A percentile compares a stretch with the other conserved stretches of the same genome.
Conservation (phyloP, 1,284 basidiomycete genomes). For the Cutaneotrichosporon mucoides region DNA sequence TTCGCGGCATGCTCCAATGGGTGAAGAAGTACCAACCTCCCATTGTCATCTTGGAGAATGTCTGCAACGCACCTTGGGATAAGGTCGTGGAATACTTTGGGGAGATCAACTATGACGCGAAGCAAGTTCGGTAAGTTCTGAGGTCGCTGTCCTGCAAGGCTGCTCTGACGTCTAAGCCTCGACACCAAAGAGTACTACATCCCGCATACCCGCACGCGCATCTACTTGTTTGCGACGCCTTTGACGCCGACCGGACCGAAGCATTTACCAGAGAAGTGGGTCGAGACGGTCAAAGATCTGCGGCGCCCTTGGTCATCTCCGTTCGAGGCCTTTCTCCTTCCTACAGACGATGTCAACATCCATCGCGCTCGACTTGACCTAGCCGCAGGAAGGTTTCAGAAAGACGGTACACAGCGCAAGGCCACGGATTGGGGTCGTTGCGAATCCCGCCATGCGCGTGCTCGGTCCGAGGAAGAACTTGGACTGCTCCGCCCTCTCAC, state of each 20-base stretch:
- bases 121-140: conserved; percentile 53
- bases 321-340: conserved; percentile 84
- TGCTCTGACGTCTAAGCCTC: conserved; percentile 49
- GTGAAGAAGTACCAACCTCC: conserved; percentile 80
- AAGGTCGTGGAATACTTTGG: conserved; percentile 72
- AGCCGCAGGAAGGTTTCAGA: conserved; percentile 51
- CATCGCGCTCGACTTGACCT: conserved; percentile 82
- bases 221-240: conserved; percentile 68
- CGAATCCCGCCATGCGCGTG: conserved; percentile 84
- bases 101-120: conserved; percentile 71
- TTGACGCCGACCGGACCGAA: conserved; percentile 2
- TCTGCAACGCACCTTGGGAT: conserved; percentile 84
- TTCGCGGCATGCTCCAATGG: conserved; percentile 90
- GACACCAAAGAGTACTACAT: conserved; percentile 95
- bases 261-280: conserved; percentile 67
- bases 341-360: conserved; percentile 84
- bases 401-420: conserved; percentile 54
- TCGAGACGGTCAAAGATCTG: conserved; percentile 61
- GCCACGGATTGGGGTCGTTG: conserved; percentile 80
- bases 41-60: conserved; percentile 89
- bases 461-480: conserved; percentile 74
- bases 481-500: conserved; percentile 83
- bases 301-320: conserved; percentile 82
- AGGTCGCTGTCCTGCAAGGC: background rate
- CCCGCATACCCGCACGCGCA: conserved; percentile 86